These are phyloP conservation scores for Polytrichum formosum DNA, from an alignment of 225 moss, liverwort and hornwort genomes.

Conservation along the genomic window DNA sequence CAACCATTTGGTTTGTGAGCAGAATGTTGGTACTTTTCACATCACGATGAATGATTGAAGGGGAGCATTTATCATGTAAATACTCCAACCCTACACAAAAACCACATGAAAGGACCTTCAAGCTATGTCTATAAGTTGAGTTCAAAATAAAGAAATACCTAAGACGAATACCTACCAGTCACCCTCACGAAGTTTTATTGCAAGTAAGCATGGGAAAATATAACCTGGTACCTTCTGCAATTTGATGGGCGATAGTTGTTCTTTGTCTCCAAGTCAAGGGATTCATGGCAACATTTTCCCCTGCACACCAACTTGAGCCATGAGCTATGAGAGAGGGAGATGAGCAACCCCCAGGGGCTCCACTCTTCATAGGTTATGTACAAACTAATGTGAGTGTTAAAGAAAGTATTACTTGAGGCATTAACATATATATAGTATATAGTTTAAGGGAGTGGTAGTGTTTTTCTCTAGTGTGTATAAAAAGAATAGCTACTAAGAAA, in stretches of 20 bases:
- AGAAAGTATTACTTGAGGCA: too few species aligned
- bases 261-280: constrained; percentile 34
- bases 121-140: too few species aligned
- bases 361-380: too few species aligned
- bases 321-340: not conserved
- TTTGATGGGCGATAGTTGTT: constrained; percentile 26
- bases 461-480: too few species aligned
- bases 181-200: not conserved
- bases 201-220: not conserved
- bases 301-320: not conserved
- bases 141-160: not conserved
- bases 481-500: too few species aligned
- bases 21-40: constrained; percentile 57
- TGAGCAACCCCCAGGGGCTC: not conserved
- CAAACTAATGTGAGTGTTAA: too few species aligned
- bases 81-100: constrained; percentile 36
- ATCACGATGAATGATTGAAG: constrained; percentile 52
- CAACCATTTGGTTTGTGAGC: constrained; percentile 33
- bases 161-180: too few species aligned
- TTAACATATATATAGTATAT: too few species aligned
- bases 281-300: constrained; percentile 6
- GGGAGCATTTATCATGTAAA: constrained; percentile 47
- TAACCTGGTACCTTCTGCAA: constrained; percentile 31
- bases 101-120: not conserved
- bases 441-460: too few species aligned